A percentile compares a stretch with the other conserved stretches of the same genome.
phyloP scores from a whole-genome alignment of 2,329 filamentous ascomycete genomes.

The Pestalotiopsis sp. region DNA sequence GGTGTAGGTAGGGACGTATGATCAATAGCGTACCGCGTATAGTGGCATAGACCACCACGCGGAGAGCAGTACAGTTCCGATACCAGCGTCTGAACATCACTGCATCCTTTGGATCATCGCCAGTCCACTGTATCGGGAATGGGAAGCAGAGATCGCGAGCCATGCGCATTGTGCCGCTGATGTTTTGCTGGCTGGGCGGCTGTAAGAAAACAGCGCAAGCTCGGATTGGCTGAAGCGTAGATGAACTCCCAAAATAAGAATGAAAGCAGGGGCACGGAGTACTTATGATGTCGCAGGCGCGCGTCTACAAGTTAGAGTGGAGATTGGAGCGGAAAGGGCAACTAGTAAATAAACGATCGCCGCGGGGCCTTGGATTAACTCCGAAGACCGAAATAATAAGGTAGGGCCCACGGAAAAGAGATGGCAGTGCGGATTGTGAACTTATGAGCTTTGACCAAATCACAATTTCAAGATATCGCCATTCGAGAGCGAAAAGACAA shows the following conservation, averaged over 20 bases:
- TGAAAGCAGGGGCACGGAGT: not conserved
- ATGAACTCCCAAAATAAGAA: conserved; percentile 10
- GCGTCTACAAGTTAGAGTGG: conserved; percentile 20
- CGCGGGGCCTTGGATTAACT: conserved; percentile 1
- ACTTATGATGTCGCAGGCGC: conserved; percentile 20
- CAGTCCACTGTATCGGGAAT: not conserved
- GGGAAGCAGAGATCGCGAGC: not conserved
- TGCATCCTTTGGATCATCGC: not conserved
- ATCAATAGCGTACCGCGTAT: too few species aligned
- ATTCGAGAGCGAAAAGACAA: too few species aligned
- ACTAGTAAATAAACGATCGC: conserved; percentile 12
- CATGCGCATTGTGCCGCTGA: not conserved
- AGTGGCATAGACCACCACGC: too few species aligned
- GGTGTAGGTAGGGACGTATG: too few species aligned
- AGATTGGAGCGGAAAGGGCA: not conserved
- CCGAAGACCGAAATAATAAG: not conserved
- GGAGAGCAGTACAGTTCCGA: too few species aligned
- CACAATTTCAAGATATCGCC: too few species aligned
- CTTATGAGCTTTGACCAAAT: too few species aligned
- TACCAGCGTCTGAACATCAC: too few species aligned
- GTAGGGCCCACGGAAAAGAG: not conserved
- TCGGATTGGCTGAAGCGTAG: conserved; percentile 10
- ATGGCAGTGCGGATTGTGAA: too few species aligned
- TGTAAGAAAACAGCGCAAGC: not conserved
- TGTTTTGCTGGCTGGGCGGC: not conserved